Percentiles rank a stretch among this genome's conserved stretches.
These are phyloP conservation scores for Pezicula radicicola DNA, from an alignment of 2,329 filamentous ascomycete genomes.

Conservation along the genomic window DNA sequence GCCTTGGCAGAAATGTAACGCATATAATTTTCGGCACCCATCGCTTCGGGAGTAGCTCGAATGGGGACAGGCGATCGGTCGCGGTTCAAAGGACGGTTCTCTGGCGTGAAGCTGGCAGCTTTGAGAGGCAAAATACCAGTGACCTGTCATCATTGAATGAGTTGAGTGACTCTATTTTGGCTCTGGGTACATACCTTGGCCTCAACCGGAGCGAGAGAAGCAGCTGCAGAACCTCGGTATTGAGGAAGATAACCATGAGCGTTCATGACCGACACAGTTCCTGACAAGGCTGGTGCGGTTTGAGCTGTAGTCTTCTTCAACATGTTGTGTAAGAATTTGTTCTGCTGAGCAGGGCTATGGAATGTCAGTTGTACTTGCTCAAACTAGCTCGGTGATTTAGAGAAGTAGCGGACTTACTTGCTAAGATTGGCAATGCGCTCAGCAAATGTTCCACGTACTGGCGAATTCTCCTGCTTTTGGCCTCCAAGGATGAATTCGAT, in stretches of 20 bases:
- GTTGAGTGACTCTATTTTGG: neutral
- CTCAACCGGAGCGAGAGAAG: constrained; percentile 26
- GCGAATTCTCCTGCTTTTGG: constrained; percentile 8
- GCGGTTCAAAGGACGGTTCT: constrained; percentile 16
- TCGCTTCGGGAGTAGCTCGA: constrained; percentile 4
- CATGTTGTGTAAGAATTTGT: constrained; percentile 28
- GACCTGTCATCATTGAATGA: neutral
- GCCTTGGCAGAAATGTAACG: constrained; percentile 19
- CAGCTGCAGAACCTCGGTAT: constrained; percentile 27
- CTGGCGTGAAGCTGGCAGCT: constrained; percentile 9
- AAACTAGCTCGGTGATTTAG: neutral
- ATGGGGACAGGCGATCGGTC: constrained; percentile 2
- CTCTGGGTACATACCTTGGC: too few species aligned
- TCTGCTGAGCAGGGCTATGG: constrained; percentile 22
- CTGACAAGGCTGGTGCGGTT: constrained; percentile 23
- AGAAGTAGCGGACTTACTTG: constrained; percentile 15
- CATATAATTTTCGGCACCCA: constrained; percentile 21
- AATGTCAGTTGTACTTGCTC: neutral
- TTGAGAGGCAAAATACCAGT: neutral
- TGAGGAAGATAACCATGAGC: constrained; percentile 29
- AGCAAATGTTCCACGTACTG: constrained; percentile 12
- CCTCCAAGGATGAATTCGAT: constrained; percentile 16
- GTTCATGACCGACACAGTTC: constrained; percentile 26
- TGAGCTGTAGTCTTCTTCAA: constrained; percentile 22
- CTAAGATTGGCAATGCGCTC: constrained; percentile 21